Evolutionary conservation across 352 stramenopile genomes (phyloP), one percentile per base, ranked within the genome.

Genomic region (Globisporangium sylvaticum): DNA sequence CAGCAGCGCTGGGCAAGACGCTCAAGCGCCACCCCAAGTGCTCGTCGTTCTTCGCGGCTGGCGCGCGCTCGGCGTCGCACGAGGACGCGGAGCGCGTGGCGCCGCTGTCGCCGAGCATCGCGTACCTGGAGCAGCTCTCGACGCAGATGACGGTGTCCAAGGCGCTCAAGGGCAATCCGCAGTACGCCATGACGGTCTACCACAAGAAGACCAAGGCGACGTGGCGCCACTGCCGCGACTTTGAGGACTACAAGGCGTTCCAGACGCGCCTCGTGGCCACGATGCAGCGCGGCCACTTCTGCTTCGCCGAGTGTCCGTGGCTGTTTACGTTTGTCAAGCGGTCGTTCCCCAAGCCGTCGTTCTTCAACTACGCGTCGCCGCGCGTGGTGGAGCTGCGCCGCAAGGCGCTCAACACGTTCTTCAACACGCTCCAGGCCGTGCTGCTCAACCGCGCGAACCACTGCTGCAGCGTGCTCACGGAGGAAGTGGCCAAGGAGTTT

Each of bases 251-350:
- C 65, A 52, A 61, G 20, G 9, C 32, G 6, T 69, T 73, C 65
- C 65, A 80, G 32, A 73, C 79, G 37, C 64, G 73, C 18, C 42
- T 87, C 52, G 44, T 80, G 22, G 22, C 50, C 3, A 55, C 55
- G 31, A 68, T 87, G 67, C 46, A 60, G 37, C 70, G 66, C 14
- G 77, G 77, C 22, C 79, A 84, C 66, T 84, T 82, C 61, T 84
- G 77, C 50, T 56, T 79, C 46, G 79, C 77, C 8, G 79, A 81
- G 62, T 87, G 77, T 60, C 77, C 77, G 57, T 83, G 71, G 72
- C 56, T 87, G 18, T 81, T 72, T 64, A 73, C 71, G 57, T 84
- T 84, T 59, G 58, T 84, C 34, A 81, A 72, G 50, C 78, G 76
- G 50, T 78, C 80, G 32, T 86, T 74, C 60, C 76, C 78, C 4